Percentiles rank a stretch among this genome's conserved stretches.
These are phyloP conservation scores for Elaeagnus macrophylla DNA, from an alignment of 306 rosid genomes.

Conservation along the genomic window DNA sequence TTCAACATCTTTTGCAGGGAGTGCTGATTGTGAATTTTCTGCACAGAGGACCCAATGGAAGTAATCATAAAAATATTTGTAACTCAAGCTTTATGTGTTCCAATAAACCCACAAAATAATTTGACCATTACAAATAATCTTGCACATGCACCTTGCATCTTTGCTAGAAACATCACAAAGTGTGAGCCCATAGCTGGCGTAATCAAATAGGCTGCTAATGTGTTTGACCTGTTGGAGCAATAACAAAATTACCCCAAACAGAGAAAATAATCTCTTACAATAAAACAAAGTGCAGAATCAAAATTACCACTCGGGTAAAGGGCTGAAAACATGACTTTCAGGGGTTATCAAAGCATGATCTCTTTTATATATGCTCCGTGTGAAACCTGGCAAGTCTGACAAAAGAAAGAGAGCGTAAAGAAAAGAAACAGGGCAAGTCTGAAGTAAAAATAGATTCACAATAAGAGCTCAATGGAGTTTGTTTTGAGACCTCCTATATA, in stretches of 20 bases:
- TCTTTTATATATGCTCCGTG: slow-evolving; percentile 77
- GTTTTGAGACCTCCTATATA: too few relatives aligned
- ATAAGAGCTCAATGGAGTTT: too few relatives aligned
- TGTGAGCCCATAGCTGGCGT: slow-evolving; percentile 76
- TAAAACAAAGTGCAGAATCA: slow-evolving; percentile 13
- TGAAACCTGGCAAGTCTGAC: slow-evolving; percentile 90
- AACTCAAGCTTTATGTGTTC: neutral
- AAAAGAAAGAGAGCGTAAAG: neutral
- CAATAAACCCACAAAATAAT: neutral
- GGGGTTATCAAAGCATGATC: slow-evolving; percentile 86
- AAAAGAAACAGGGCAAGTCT: slow-evolving; percentile 9
- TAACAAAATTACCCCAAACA: slow-evolving; percentile 16
- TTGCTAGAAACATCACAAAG: slow-evolving; percentile 83
- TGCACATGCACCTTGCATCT: slow-evolving; percentile 62
- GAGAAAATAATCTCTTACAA: slow-evolving; percentile 18
- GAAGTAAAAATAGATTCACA: too few relatives aligned
- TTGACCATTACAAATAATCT: neutral
- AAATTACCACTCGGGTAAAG: slow-evolving; percentile 74
- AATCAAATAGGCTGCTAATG: slow-evolving; percentile 72
- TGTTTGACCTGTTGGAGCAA: slow-evolving; percentile 52
- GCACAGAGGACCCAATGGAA: slow-evolving; percentile 30
- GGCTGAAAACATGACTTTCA: slow-evolving; percentile 87
- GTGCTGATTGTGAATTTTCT: slow-evolving; percentile 67
- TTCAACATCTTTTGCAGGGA: slow-evolving; percentile 52
- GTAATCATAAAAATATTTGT: neutral